A percentile compares a stretch with the other conserved stretches of the same genome.
Conservation (phyloP, 2,329 filamentous ascomycete genomes). For the Colletotrichum salicis region DNA sequence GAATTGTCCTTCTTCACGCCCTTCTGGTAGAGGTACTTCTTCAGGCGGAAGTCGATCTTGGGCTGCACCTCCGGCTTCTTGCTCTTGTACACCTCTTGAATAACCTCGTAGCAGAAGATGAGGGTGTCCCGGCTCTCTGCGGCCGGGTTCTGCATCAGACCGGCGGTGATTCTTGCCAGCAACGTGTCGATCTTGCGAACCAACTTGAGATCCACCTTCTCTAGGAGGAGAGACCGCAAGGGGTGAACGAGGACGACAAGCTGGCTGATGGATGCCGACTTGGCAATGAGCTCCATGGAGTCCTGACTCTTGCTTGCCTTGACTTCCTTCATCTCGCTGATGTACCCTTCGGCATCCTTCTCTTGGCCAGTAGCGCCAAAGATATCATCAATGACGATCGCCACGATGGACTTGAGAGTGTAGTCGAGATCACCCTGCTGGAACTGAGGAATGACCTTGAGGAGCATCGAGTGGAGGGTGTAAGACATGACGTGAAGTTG, state of each 20-base stretch:
- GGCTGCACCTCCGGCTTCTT: conserved; percentile 61
- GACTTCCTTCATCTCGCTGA: conserved; percentile 95
- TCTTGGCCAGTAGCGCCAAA: conserved; percentile 94
- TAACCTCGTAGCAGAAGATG: conserved; percentile 95
- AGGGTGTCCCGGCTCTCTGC: conserved; percentile 84
- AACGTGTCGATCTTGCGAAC: conserved; percentile 92
- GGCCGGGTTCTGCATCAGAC: conserved; percentile 83
- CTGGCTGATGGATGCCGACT: conserved; percentile 78
- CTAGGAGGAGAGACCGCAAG: conserved; percentile 79
- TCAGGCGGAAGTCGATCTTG: conserved; percentile 71
- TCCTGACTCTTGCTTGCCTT: conserved; percentile 99
- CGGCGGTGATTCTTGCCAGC: conserved; percentile 82
- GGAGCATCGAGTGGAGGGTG: conserved; percentile 90
- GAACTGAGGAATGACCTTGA: conserved; percentile 77
- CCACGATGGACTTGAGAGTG: conserved; percentile 80
- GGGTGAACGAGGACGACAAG: conserved; percentile 82
- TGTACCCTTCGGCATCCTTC: conserved; percentile 96
- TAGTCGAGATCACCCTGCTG: conserved; percentile 89
- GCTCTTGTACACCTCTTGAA: conserved; percentile 84
- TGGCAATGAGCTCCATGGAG: conserved; percentile 92
- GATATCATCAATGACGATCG: conserved; percentile 95
- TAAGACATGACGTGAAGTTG: conserved; percentile 96
- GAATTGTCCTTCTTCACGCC: conserved; percentile 80
- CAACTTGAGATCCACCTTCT: conserved; percentile 85
- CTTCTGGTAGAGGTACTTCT: conserved; percentile 83